phyloP scores from a whole-genome alignment of 805 yeast species.

The Naumovozyma castellii region DNA sequence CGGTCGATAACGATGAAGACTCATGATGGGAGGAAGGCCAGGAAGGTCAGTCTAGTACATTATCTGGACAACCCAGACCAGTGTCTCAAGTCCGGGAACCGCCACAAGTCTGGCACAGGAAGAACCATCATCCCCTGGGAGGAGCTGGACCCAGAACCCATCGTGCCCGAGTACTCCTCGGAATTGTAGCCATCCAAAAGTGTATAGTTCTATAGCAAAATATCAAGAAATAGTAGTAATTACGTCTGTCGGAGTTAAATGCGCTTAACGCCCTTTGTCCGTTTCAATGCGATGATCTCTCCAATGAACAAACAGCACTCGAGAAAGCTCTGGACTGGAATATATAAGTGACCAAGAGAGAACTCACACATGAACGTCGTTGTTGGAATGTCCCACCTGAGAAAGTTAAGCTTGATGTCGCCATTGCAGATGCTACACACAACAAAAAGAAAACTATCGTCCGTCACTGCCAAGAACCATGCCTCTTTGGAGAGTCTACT shows the following conservation, averaged over 20 bases:
- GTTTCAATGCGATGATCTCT: too few species aligned
- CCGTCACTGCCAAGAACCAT: not conserved
- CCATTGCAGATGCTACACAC: too few species aligned
- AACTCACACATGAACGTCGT: too few species aligned
- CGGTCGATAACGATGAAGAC: slow-evolving; percentile 7
- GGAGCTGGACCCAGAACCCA: slow-evolving; percentile 10
- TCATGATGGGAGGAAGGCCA: not conserved
- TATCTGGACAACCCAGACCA: not conserved
- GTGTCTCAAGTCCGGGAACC: not conserved
- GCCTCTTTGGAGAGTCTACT: slow-evolving; percentile 13
- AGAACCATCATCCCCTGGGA: slow-evolving; percentile 28
- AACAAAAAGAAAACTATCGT: too few species aligned
- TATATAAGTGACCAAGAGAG: too few species aligned
- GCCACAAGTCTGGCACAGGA: slow-evolving; percentile 1
- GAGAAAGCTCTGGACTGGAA: too few species aligned
- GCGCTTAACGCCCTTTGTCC: too few species aligned
- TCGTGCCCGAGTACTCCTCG: slow-evolving; percentile 3
- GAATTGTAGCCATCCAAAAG: slow-evolving; percentile 3
- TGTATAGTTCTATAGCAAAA: too few species aligned
- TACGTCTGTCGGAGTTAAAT: not conserved
- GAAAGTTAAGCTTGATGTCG: too few species aligned
- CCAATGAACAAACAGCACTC: too few species aligned
- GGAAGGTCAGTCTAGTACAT: not conserved
- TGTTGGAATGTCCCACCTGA: too few species aligned
- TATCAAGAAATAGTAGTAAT: too few species aligned